Evolutionary conservation across 768 basidiomycete species (phyloP), one percentile per base, ranked within the genome.

Genomic region (Phlebiopsis gigantea): DNA sequence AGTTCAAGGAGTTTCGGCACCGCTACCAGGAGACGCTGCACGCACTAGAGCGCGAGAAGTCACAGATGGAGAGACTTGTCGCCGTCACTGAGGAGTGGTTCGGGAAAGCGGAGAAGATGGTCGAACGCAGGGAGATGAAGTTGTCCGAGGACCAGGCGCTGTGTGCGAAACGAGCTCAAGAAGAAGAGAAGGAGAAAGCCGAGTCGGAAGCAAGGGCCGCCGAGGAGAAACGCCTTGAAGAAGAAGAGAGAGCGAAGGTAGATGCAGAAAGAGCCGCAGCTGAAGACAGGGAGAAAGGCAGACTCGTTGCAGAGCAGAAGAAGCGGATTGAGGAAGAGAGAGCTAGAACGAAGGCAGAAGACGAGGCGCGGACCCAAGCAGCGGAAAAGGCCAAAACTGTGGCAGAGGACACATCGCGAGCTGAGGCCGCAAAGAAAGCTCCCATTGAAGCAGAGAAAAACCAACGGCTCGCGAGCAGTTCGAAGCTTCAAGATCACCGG

Each of bases 31-130:
- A 68, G 57, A 58, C 58, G n/a, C 45, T 58, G 5, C 63, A 51
- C 10, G 63, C 64, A 10, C 51, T 59, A 22, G 65, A 67, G 28
- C 63, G 65, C 24, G 69, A 74, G 56, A 66, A 66, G 42, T 65
- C 66, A 51, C 65, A 72, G 48, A 58, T 59, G n/a, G 50, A 47
- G 21, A 51, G 48, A 55, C 67, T 61, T 28, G 55, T 60, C 19
- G 31, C 62, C 15, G 56, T 55, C 46, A 66, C 66, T 53, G 65
- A 70, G 30, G 70, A 72, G 46, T 66, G 66, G 30, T 45, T 67
- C 43, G 65, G 63, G 30, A 69, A 63, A 51, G 62, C 71, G 30
- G 64, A 68, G 56, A 63, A 69, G 49, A 53, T 74, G 3, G 62
- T 63, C 54, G 59, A 58, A 14, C 65, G 69, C 47, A 61, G 60